Evolutionary conservation across 345 rosid genomes (phyloP).

Genomic region (Salix purpurea): DNA sequence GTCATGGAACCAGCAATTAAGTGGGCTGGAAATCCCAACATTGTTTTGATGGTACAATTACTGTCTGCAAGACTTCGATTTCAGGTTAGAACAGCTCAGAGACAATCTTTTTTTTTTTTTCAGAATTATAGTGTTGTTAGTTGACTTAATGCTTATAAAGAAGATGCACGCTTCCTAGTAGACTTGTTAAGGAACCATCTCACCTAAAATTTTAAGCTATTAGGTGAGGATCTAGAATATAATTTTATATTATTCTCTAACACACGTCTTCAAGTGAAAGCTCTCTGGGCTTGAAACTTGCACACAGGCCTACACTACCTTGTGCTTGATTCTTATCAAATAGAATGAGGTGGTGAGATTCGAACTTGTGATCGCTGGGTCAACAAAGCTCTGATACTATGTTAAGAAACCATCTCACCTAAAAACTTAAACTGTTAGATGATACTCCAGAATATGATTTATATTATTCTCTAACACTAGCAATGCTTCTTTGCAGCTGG

Average conservation of each 20-base stretch:
- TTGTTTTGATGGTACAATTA: conserved; percentile 52
- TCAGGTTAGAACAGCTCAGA: conserved; percentile 46
- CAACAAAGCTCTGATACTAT: too few species aligned
- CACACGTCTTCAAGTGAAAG: too few species aligned
- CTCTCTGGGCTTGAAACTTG: too few species aligned
- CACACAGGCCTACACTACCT: too few species aligned
- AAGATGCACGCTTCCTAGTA: background rate
- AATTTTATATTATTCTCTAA: too few species aligned
- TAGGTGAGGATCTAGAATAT: too few species aligned
- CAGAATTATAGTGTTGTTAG: background rate
- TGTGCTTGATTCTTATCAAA: too few species aligned
- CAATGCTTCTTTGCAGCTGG: conserved; percentile 42
- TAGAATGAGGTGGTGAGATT: too few species aligned
- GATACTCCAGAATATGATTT: too few species aligned
- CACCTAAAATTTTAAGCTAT: rapidly evolving
- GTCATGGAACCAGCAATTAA: conserved; percentile 64
- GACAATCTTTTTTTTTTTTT: background rate
- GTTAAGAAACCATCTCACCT: too few species aligned
- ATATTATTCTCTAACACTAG: background rate
- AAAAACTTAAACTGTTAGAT: too few species aligned
- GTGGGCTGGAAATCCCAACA: conserved; percentile 82
- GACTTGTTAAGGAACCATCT: background rate
- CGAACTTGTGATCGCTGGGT: too few species aligned
- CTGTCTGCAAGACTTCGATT: conserved; percentile 43
- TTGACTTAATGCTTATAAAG: background rate